Base-by-base conservation (phyloP, 2,329 filamentous ascomycete species). In the Talaromyces sp. region DNA sequence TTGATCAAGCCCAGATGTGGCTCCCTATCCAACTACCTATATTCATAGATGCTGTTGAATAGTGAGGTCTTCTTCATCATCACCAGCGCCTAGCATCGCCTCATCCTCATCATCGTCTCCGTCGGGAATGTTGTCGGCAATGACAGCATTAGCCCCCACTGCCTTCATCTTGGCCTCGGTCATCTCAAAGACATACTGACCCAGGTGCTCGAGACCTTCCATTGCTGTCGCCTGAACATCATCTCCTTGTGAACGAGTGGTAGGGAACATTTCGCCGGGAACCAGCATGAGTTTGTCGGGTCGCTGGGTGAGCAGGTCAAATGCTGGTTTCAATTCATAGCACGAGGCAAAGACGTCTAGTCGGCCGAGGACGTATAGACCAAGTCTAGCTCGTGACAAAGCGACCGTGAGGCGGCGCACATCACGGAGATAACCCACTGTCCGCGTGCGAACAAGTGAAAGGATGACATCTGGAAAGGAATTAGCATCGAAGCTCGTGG, bases 121-220 rank as follows among this genome's bases (percentile, higher is more conserved):
- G 33, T 76, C 65, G 28, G 55, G 54, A 17, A 58, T 47, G 11
- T 51, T 39, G 36, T 53, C 44, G 36, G 54, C 44, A 28, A 55
- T 44, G 9, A 61, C 7, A 39, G 27, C 22, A 51, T 61, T 55
- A 11, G 47, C 58, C 10, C 62, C 62, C 27, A 63, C 47, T 47
- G 62, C 58, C 42, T 85, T 82, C 1, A 88, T 75, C 74, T 88
- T 89, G 8, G 86, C 86, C 70, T 89, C 85, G 3, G 92, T 96
- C 92, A 99, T 99, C 75, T 99, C 91, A 73, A 86, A 96, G 25
- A 99, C 93, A 74, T 97, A 99, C 77, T 96, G 90, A 0, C 95
- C 95, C 39, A 99, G 76, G 78, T 99, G 95, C 79, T 99, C 93
- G 1, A 98, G 88, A 36, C 90, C 86, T 69, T 93, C 90, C 91